Base-by-base conservation (phyloP, 139 green algal genomes). In the Auxenochlorella pyrenoidosa region DNA sequence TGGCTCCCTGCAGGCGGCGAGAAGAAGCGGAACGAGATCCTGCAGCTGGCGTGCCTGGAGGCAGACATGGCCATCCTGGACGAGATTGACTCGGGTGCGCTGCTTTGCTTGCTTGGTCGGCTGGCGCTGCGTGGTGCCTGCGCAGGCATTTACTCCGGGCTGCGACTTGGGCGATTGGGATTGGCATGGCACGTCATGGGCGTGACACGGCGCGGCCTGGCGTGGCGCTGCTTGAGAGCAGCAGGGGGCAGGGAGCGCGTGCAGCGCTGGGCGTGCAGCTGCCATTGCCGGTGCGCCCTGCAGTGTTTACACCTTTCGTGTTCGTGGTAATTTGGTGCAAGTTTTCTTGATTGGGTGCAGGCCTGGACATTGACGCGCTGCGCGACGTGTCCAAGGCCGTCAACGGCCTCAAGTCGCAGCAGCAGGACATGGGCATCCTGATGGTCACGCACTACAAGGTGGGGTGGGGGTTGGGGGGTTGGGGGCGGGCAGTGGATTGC, bases 371-470 rank as follows among this genome's bases (percentile, higher is more conserved):
- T 83, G 96, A 99, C 82, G 96, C 96, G 12, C 86, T 99, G 86
- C 91, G 94, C 41, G 96, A 98, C 82, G 96, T 98, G 58, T 92
- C 95, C 38, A 80, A 59, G 8, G 92, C 95, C 6, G 94, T 98
- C 38, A 98, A 98, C 75, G 92, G 89, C 30, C 87, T 98, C 19
- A 92, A 88, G 84, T 80, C 65, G 38, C 41, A 90, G 70, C 90
- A 65, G 28, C 86, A 88, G 41, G 88, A 97, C 36, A 96, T 93
- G 32, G 94, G 93, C 40, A 92, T 99, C 34, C 89, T 99, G 26
- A 97, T 99, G 95, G 98, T 99, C 75, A 99, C 98, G 1, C 98
- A 99, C 91, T 99, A 99, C 93, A 98, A 98, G 94, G 95, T 95
- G 71, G 58, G 87, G 15, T 21, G 63, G 2, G 63, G 63, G 26